phyloP scores from a whole-genome alignment of 176 grass and related monocot species.

The Aegilops longissima region DNA sequence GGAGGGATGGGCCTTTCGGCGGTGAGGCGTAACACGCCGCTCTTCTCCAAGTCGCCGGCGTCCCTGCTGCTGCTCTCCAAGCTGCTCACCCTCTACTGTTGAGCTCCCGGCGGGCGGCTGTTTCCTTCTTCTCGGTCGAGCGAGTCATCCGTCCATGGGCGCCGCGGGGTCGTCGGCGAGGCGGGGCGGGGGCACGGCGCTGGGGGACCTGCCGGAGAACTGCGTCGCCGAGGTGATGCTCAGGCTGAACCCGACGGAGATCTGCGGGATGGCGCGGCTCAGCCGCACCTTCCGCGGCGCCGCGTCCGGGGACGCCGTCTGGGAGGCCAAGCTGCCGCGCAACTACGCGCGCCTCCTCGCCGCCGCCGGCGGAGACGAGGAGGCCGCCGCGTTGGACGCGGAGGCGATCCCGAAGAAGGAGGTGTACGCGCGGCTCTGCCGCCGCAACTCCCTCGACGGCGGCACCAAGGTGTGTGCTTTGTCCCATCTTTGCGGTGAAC shows the following conservation, averaged over 20 bases:
- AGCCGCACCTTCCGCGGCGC: constrained; percentile 71
- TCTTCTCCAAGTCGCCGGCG: constrained; percentile 53
- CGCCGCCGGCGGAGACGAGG: constrained; percentile 24
- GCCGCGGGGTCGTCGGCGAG: constrained; percentile 42
- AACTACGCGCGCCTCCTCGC: constrained; percentile 75
- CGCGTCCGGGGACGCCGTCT: constrained; percentile 71
- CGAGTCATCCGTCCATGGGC: constrained; percentile 62
- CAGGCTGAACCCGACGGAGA: constrained; percentile 75
- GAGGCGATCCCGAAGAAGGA: constrained; percentile 70
- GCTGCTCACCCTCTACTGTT: constrained; percentile 70
- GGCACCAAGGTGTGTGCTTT: constrained; percentile 57
- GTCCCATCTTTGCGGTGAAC: neutral
- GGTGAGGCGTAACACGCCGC: constrained; percentile 41
- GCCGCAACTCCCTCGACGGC: constrained; percentile 59
- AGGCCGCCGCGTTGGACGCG: constrained; percentile 11
- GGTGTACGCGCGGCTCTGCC: constrained; percentile 70
- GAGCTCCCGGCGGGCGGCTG: neutral
- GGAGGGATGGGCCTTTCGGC: constrained; percentile 40
- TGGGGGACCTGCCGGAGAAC: constrained; percentile 77
- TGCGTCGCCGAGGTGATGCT: constrained; percentile 93
- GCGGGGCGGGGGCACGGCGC: constrained; percentile 27
- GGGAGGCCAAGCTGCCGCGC: constrained; percentile 84
- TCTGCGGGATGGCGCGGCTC: constrained; percentile 73
- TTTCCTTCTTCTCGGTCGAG: neutral
- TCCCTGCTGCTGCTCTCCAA: constrained; percentile 89